These are phyloP conservation scores for Cystobasidium pallidum DNA, from an alignment of 1,284 basidiomycete genomes.

Conservation along the genomic window DNA sequence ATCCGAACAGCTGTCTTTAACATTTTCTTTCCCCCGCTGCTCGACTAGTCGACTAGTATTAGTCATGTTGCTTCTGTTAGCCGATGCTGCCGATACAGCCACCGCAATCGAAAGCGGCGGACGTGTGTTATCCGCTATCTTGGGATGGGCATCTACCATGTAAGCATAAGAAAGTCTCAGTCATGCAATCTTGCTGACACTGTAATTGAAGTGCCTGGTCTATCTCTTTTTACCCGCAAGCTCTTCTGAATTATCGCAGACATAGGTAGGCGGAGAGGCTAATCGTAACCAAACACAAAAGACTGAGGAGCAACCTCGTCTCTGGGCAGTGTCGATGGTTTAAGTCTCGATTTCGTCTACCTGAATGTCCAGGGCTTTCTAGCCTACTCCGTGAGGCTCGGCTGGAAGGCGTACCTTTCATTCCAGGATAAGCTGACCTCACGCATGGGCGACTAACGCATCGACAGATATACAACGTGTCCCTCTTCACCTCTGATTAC, in stretches of 20 bases:
- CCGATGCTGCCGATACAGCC: background rate
- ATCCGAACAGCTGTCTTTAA: too few species aligned
- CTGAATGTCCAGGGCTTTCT: constrained; percentile 60
- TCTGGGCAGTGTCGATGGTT: constrained; percentile 53
- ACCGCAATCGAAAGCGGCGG: background rate
- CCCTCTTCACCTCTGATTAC: constrained; percentile 54
- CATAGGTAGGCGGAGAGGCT: constrained; percentile 54
- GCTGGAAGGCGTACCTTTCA: background rate
- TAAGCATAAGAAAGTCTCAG: background rate
- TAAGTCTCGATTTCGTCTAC: constrained; percentile 59
- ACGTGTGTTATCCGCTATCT: background rate
- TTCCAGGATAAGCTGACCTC: too few species aligned
- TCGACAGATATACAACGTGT: constrained; percentile 55
- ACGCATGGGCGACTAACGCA: background rate
- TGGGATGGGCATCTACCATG: constrained; percentile 33
- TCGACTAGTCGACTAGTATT: too few species aligned
- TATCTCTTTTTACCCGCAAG: constrained; percentile 58
- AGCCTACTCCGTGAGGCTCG: constrained; percentile 53
- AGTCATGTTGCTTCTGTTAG: background rate
- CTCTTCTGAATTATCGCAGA: constrained; percentile 58
- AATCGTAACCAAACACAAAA: background rate
- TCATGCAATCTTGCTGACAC: background rate
- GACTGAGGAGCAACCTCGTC: background rate
- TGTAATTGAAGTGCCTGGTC: constrained; percentile 33
- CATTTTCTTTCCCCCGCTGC: background rate